Conservation (phyloP, 1,284 basidiomycete species). For the Boletus chippewaensis region DNA sequence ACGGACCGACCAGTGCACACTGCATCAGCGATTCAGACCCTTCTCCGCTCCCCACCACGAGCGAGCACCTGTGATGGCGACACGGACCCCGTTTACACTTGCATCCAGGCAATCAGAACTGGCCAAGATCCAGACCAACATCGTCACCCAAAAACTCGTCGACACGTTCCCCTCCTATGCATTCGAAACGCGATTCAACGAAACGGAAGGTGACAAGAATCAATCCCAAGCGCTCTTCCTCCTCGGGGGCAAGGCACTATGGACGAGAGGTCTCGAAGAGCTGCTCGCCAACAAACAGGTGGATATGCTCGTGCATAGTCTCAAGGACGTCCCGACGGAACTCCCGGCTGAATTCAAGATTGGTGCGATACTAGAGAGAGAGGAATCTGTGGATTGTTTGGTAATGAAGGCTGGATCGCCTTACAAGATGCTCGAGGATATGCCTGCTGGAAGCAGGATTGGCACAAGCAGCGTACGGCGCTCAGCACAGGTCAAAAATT, state of each 20-base stretch:
- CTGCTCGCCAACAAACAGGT: constrained; percentile 67
- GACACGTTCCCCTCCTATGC: constrained; percentile 39
- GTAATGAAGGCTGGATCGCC: constrained; percentile 76
- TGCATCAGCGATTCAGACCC: background rate
- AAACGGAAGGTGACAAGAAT: constrained; percentile 89
- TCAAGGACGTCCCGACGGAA: constrained; percentile 92
- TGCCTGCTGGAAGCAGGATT: constrained; percentile 85
- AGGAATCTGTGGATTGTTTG: constrained; percentile 86
- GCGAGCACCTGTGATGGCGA: constrained; percentile 13
- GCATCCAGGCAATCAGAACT: constrained; percentile 84
- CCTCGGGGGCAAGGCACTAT: constrained; percentile 82
- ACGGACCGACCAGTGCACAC: background rate
- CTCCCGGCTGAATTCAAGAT: constrained; percentile 83
- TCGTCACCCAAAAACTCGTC: constrained; percentile 57
- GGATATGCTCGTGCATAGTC: constrained; percentile 90
- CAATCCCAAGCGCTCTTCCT: constrained; percentile 76
- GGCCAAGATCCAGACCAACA: constrained; percentile 81
- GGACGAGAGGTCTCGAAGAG: constrained; percentile 94
- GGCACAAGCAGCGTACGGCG: constrained; percentile 93
- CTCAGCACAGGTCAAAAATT: constrained; percentile 84
- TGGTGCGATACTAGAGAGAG: constrained; percentile 81
- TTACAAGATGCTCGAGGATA: constrained; percentile 75
- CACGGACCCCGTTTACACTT: constrained; percentile 46
- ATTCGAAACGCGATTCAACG: constrained; percentile 80
- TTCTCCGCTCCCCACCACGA: constrained; percentile 1